Percentiles rank a stretch among this genome's conserved stretches.
Conservation (phyloP, 2,329 filamentous ascomycete species). For the Beauveria bassiana region DNA sequence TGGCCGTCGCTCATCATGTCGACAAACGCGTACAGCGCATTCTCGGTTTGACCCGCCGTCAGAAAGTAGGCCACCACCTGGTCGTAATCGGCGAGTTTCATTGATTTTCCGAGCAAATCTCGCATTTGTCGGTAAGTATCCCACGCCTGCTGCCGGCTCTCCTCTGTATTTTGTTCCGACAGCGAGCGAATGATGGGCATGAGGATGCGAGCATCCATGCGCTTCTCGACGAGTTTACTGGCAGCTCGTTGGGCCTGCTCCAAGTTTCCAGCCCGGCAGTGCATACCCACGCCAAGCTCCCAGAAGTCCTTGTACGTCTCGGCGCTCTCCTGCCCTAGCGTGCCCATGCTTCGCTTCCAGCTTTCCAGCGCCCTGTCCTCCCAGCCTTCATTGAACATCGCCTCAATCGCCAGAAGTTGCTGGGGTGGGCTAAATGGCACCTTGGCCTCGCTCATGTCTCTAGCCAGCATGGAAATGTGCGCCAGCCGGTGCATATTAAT, state of each 20-base stretch:
- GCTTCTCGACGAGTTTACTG: constrained; percentile 42
- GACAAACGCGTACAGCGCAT: constrained; percentile 69
- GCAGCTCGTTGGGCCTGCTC: constrained; percentile 50
- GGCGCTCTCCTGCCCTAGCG: constrained; percentile 38
- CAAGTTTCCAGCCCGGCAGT: constrained; percentile 49
- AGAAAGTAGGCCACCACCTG: constrained; percentile 64
- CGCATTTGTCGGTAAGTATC: constrained; percentile 58
- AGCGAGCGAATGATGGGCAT: constrained; percentile 64
- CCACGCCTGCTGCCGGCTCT: constrained; percentile 53
- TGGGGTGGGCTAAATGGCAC: constrained; percentile 48
- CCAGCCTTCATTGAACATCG: constrained; percentile 56
- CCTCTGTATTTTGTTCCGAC: constrained; percentile 42
- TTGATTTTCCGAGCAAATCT: constrained; percentile 47
- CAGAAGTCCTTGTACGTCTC: constrained; percentile 47
- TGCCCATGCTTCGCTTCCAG: constrained; percentile 52
- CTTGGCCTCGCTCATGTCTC: constrained; percentile 57
- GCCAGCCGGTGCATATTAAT: constrained; percentile 48
- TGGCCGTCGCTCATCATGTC: constrained; percentile 74
- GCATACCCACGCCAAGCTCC: constrained; percentile 60
- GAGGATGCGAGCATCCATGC: constrained; percentile 47
- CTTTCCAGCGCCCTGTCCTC: constrained; percentile 51
- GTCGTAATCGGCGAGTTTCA: constrained; percentile 71
- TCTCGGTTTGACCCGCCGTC: constrained; percentile 52
- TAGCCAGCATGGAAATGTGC: constrained; percentile 53
- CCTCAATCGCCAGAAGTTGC: constrained; percentile 60